These are phyloP conservation scores for Boletus sp. DNA, from an alignment of 768 basidiomycete species.

Conservation along the genomic window DNA sequence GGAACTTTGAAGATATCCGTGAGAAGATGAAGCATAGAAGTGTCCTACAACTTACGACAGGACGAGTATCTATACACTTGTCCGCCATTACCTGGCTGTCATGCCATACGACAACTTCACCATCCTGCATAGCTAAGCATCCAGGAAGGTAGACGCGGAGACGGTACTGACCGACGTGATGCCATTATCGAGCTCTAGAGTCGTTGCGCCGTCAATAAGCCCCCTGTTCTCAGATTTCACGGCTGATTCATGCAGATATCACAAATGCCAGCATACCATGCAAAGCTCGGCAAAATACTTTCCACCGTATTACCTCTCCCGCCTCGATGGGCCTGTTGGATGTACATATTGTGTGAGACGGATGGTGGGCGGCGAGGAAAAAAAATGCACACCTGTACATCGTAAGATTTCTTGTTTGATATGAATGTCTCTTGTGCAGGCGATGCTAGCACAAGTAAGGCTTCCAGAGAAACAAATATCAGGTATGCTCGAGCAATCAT, in stretches of 20 bases:
- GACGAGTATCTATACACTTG: slow-evolving; percentile 69
- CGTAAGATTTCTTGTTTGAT: slow-evolving; percentile 36
- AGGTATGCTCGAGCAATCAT: slow-evolving; percentile 18
- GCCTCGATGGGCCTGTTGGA: slow-evolving; percentile 64
- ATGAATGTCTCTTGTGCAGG: slow-evolving; percentile 28
- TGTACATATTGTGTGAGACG: slow-evolving; percentile 1
- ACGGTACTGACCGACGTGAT: slow-evolving; percentile 54
- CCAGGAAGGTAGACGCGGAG: neutral
- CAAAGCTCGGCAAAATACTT: slow-evolving; percentile 71
- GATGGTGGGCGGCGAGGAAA: neutral
- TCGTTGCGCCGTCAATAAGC: slow-evolving; percentile 70
- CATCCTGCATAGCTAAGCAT: slow-evolving; percentile 49
- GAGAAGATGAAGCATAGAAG: neutral
- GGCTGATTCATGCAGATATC: slow-evolving; percentile 7
- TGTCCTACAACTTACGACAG: slow-evolving; percentile 44
- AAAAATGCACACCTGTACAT: slow-evolving; percentile 44
- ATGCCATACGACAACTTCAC: slow-evolving; percentile 76
- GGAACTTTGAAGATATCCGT: slow-evolving; percentile 37
- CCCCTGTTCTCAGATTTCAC: slow-evolving; percentile 44
- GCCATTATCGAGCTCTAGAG: slow-evolving; percentile 76
- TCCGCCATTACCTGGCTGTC: slow-evolving; percentile 59
- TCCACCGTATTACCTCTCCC: slow-evolving; percentile 73
- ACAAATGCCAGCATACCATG: slow-evolving; percentile 47
- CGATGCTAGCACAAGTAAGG: slow-evolving; percentile 19
- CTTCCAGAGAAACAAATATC: neutral